Evolutionary conservation across 1,139 yeast genomes (phyloP).

Genomic region (Pichia norvegensis): DNA sequence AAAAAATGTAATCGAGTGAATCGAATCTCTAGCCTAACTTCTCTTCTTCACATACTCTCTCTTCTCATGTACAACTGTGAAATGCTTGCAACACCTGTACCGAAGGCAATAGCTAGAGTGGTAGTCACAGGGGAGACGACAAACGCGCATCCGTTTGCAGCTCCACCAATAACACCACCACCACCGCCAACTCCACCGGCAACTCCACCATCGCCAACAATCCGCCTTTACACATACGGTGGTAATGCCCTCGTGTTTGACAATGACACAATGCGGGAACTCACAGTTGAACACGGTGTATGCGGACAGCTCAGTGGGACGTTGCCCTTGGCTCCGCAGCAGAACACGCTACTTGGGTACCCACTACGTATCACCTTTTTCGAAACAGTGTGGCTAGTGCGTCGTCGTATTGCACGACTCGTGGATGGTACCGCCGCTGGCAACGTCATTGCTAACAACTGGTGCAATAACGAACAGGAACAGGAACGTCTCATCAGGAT

Average conservation of each 20-base stretch:
- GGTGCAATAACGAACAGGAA: not conserved
- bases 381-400: slow-evolving; percentile 63
- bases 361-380: slow-evolving; percentile 70
- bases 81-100: not conserved
- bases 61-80: not conserved
- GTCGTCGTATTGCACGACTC: slow-evolving; percentile 34
- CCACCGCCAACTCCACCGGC: not conserved
- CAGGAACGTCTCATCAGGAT: not conserved
- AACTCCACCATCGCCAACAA: too few species aligned
- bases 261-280: slow-evolving; percentile 40
- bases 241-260: slow-evolving; percentile 45
- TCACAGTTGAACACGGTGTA: slow-evolving; percentile 48
- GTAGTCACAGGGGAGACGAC: not conserved
- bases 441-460: too few species aligned
- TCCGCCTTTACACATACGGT: slow-evolving; percentile 29
- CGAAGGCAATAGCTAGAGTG: not conserved
- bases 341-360: slow-evolving; percentile 73
- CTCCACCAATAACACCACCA: not conserved
- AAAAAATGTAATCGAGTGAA: not conserved
- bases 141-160: not conserved
- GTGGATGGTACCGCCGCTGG: slow-evolving; percentile 18
- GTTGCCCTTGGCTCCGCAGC: slow-evolving; percentile 83
- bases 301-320: slow-evolving; percentile 79
- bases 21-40: too few species aligned
- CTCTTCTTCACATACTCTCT: too few species aligned